Evolutionary conservation across 257 asterid genomes (phyloP).

Genomic region (Solanum habrochaites): DNA sequence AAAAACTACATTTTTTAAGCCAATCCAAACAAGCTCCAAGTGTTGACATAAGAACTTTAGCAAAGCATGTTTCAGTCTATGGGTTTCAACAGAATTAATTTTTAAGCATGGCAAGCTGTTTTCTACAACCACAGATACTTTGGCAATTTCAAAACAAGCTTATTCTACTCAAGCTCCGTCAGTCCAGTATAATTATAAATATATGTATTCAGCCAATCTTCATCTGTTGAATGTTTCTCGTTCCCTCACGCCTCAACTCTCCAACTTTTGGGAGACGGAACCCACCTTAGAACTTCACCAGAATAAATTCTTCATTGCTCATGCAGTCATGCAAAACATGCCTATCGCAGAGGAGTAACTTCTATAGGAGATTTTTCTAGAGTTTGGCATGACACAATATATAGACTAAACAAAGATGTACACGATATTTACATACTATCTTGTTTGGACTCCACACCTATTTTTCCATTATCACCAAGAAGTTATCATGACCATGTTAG

Average conservation of each 20-base stretch:
- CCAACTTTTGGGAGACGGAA: neutral
- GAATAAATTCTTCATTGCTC: neutral
- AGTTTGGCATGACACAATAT: neutral
- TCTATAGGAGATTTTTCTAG: neutral
- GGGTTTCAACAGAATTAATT: neutral
- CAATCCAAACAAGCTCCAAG: neutral
- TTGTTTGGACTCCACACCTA: neutral
- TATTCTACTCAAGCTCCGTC: neutral
- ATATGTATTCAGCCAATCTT: neutral
- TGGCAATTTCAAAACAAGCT: neutral
- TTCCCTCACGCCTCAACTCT: neutral
- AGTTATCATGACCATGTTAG: neutral
- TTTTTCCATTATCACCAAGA: neutral
- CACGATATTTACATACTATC: neutral
- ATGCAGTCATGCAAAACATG: neutral
- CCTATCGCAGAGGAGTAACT: neutral
- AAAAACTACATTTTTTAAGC: neutral
- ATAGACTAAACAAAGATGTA: neutral
- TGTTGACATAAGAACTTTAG: neutral
- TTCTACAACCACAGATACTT: neutral
- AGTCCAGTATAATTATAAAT: neutral
- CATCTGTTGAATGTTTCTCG: neutral
- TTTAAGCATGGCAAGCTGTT: neutral
- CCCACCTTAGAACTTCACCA: neutral
- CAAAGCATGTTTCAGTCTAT: neutral